phyloP scores from a whole-genome alignment of 257 asterid genomes.

The Thymus quinquecostatus region DNA sequence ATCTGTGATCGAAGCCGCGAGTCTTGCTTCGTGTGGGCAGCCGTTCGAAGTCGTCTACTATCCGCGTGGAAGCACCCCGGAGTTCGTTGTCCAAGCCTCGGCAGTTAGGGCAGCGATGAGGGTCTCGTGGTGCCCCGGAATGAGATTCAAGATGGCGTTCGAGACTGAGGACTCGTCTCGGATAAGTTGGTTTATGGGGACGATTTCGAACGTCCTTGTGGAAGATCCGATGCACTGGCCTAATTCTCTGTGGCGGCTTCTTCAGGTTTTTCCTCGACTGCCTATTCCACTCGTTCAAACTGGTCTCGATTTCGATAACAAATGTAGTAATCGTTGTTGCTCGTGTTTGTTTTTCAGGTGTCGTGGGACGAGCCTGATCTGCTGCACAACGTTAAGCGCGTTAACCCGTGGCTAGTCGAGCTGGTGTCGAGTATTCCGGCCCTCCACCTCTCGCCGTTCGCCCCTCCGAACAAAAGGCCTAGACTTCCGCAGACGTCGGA shows the following conservation, averaged over 20 bases:
- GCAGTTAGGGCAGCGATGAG: conserved; percentile 66
- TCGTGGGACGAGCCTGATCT: conserved; percentile 85
- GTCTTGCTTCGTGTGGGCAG: conserved; percentile 52
- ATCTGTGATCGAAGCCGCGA: conserved; percentile 56
- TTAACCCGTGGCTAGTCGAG: conserved; percentile 83
- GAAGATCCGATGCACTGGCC: conserved; percentile 73
- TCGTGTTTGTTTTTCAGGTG: conserved; percentile 43
- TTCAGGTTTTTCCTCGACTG: conserved; percentile 46
- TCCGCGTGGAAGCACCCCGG: conserved; percentile 75
- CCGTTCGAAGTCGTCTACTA: conserved; percentile 66
- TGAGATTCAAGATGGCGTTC: conserved; percentile 84
- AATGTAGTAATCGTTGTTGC: neutral
- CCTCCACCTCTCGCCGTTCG: conserved; percentile 53
- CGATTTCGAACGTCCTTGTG: conserved; percentile 58
- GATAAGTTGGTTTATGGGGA: conserved; percentile 74
- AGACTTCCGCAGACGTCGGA: conserved; percentile 59
- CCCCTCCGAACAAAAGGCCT: conserved; percentile 65
- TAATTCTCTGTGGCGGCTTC: conserved; percentile 80
- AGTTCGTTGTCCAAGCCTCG: conserved; percentile 68
- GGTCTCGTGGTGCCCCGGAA: conserved; percentile 66
- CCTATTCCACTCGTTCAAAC: neutral
- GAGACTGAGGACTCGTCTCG: conserved; percentile 76
- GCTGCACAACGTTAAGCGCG: conserved; percentile 75
- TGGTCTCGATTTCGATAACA: neutral
- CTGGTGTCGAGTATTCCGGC: conserved; percentile 58